phyloP scores from a whole-genome alignment of 306 rosid species.

The Prunus persica region DNA sequence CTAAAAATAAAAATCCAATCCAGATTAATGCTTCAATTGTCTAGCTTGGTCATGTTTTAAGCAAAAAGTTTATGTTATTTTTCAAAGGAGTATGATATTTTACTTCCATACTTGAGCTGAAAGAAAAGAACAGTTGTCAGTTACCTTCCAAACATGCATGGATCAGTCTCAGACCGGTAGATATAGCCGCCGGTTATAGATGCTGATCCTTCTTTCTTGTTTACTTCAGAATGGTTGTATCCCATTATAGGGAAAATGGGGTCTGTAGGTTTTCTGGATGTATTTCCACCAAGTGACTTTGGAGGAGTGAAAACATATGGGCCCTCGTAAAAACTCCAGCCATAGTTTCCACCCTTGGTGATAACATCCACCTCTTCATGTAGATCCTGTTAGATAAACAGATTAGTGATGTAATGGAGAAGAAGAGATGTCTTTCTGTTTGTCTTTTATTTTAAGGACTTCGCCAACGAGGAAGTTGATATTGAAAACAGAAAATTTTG shows the following conservation, averaged over 20 bases:
- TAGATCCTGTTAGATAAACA: conserved; percentile 51
- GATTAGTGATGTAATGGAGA: background rate
- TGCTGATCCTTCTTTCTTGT: conserved; percentile 80
- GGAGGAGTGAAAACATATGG: conserved; percentile 39
- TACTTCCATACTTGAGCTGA: background rate
- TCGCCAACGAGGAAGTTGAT: background rate
- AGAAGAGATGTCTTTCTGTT: background rate
- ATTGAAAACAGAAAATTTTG: background rate
- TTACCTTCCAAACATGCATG: conserved; percentile 94
- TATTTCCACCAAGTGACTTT: conserved; percentile 55
- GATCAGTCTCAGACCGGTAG: conserved; percentile 82
- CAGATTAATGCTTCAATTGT: background rate
- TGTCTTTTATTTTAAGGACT: background rate
- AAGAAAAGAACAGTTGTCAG: background rate
- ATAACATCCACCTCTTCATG: conserved; percentile 91
- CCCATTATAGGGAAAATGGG: conserved; percentile 73
- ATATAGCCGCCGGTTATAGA: conserved; percentile 81
- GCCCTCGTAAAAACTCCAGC: conserved; percentile 89
- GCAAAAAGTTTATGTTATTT: background rate
- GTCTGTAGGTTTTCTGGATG: conserved; percentile 45
- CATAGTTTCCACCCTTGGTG: conserved; percentile 94
- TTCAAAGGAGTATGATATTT: background rate
- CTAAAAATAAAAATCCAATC: conserved; percentile 26
- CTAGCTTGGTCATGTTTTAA: background rate
- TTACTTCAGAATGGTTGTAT: conserved; percentile 69